Evolutionary conservation across 768 basidiomycete species (phyloP), one percentile per base, ranked within the genome.

Genomic region (Tricholoma saponaceum): DNA sequence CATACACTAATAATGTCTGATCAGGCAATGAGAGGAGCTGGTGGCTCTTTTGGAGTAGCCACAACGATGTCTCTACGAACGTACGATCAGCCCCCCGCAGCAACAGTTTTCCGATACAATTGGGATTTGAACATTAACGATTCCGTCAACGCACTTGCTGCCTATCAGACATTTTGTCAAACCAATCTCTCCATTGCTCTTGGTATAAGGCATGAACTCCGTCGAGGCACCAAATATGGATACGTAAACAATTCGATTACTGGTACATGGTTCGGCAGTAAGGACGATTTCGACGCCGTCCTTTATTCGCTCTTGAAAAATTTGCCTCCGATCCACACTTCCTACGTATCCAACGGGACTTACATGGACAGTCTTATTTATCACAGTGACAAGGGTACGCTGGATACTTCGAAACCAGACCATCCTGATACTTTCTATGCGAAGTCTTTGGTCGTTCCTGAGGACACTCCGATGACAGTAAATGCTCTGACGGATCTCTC

Each of bases 11-110:
- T 39, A 12, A 57, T 49, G 3, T 52, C 58, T 54, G 9, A 12
- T 10, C 35, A 79, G 77, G 76, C 73, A 1, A 67, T 79, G 20
- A 66, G 74, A 1, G 78, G 78, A 2, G 68, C 78, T 0, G 72
- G 71, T 0, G 65, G 69, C 6, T 77, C 76, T 0, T 76, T 77
- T 47, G 78, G 75, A 2, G 73, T 78, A 28, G 69, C 72, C 28
- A 77, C 76, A 7, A 64, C 71, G 10, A 69, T 75, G 47, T 65
- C 66, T 18, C 64, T 74, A 22, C 64, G 70, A 28, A 78, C 78
- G 0, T 72, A 69, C 60, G 60, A 71, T 0, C 71, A 68, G 0
- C 78, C 78, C 0, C 41, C 68, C 4, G 72, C 72, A 0, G 66
- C 69, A 3, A 76, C 70, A 1, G 64, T 72, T 22, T 76, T 74